These are phyloP conservation scores for Pythium rhizo-oryzae DNA, from an alignment of 352 stramenopile genomes.

Conservation along the genomic window DNA sequence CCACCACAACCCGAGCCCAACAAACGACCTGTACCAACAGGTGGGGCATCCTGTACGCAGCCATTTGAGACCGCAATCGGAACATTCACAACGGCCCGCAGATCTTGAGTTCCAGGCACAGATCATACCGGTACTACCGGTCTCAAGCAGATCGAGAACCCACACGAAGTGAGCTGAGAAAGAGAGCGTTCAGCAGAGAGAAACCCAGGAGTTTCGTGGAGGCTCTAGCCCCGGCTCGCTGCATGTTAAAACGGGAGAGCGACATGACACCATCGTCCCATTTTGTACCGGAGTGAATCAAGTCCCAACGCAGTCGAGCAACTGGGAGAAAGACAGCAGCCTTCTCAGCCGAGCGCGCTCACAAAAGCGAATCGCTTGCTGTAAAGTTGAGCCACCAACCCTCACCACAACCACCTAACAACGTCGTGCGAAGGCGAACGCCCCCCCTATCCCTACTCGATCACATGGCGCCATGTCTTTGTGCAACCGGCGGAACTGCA, in stretches of 20 bases:
- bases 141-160: no score
- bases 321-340: not conserved
- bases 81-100: not conserved
- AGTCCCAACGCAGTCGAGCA: not conserved
- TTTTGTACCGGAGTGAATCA: not conserved
- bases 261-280: not conserved
- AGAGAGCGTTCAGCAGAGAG: not conserved
- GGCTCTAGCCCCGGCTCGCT: not conserved
- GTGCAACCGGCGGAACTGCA: not conserved
- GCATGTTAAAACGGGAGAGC: no score
- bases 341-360: not conserved
- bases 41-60: not conserved
- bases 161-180: no score
- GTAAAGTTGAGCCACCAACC: slow-evolving; percentile 4
- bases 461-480: slow-evolving; percentile 10
- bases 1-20: not conserved
- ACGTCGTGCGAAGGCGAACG: not conserved
- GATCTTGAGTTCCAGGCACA: no score
- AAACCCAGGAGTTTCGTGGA: not conserved
- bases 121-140: no score
- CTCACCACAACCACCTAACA: slow-evolving; percentile 6
- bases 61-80: not conserved
- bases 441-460: not conserved
- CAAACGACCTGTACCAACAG: not conserved
- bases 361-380: not conserved